Evolutionary conservation across 1,139 yeast genomes (phyloP), one percentile per base, ranked within the genome.

Genomic region (Geotrichum cucujoidarum): DNA sequence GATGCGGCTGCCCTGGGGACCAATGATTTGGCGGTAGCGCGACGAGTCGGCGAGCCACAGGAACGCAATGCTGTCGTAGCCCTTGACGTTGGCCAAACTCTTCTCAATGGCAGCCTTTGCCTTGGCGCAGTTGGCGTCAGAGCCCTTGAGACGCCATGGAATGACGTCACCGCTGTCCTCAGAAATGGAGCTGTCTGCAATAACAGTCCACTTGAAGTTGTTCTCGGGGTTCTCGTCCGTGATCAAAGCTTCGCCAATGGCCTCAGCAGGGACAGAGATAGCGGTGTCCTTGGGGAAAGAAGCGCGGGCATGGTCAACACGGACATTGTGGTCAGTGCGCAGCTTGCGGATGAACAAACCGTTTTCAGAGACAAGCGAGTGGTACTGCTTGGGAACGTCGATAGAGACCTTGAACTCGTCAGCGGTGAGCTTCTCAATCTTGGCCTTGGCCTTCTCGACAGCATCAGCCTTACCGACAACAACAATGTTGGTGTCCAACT

Each of bases 1-100:
- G 59, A 87, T 74, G 56, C 77, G 80, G 31, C 81, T 67, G 42
- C 96, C 96, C 58, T 78, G 82, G 20, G 88, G 81, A 5, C 96
- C 96, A 57, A 88, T 76, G 44, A 87, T 73, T 64, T 75, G 76
- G 51, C 84, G 76, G 60, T 77, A 76, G 43, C 65, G 63, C 31
- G 65, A 60, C n/a, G 75, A 63, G 44, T 73, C 69, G 27, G 77
- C 67, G 32, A 73, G 62, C 74, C 78, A 75, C 51, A 79, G 58
- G 64, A 68, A 78, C 11, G 77, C 83, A 40, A 66, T 66, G 39
- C 69, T 60, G 47, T 72, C 68, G 48, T 61, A 73, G 65, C 49
- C 60, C 55, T 52, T 61, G 50, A 60, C 67, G 60, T 55, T 65
- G 44, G 42, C 63, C 59, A 61, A 69, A 16, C 64, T 57, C 39